phyloP scores from a whole-genome alignment of 2,329 filamentous ascomycete species.

The Didymella glomerata region DNA sequence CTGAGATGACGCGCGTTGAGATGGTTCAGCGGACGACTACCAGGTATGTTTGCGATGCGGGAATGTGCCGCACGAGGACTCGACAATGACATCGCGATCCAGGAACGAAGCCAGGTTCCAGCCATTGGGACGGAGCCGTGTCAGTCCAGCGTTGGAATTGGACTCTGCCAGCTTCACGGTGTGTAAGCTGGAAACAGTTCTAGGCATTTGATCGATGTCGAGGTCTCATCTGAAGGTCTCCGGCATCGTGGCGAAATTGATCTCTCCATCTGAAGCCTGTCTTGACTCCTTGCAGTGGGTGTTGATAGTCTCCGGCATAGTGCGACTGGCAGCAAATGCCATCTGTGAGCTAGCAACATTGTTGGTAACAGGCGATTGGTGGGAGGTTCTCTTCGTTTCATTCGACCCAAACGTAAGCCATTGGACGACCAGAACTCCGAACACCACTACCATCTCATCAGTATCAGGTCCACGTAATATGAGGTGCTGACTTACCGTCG shows the following conservation, averaged over 20 bases:
- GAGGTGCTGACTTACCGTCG: neutral
- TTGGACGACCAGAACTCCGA: constrained; percentile 2
- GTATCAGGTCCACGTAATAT: neutral
- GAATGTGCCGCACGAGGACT: too few species aligned
- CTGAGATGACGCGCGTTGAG: too few species aligned
- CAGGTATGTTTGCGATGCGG: too few species aligned
- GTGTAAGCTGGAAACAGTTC: too few species aligned
- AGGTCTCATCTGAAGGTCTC: neutral
- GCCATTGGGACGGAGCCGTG: too few species aligned
- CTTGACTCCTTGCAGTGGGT: neutral
- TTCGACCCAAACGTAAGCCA: constrained; percentile 6
- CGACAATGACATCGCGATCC: too few species aligned
- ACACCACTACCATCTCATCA: neutral
- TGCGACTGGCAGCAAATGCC: neutral
- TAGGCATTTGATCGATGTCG: too few species aligned
- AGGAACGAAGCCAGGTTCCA: too few species aligned
- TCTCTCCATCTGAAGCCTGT: neutral
- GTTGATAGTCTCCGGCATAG: constrained; percentile 3
- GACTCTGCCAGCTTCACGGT: neutral
- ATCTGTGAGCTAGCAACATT: neutral
- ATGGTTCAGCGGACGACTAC: too few species aligned
- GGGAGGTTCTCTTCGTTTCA: neutral
- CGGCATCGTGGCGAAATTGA: neutral
- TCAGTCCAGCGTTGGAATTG: too few species aligned
- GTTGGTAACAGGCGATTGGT: neutral